Percentiles rank a stretch among this genome's conserved stretches.
phyloP scores from a whole-genome alignment of 78 protist genomes.

The Cavenderia fasciculata region DNA sequence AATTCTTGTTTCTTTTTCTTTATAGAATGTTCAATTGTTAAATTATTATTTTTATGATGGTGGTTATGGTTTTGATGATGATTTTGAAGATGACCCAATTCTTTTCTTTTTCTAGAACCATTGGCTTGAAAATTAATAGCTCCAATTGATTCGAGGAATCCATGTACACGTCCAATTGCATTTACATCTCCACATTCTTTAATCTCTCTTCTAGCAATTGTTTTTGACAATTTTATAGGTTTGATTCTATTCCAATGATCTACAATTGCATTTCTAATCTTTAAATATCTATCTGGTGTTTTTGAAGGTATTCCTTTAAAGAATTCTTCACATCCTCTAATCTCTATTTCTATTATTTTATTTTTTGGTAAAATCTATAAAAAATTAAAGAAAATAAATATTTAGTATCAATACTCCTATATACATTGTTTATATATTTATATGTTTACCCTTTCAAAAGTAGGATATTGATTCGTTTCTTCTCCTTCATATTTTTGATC shows the following conservation, averaged over 20 bases:
- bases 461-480: no score
- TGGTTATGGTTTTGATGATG: not conserved
- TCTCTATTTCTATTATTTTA: constrained; percentile 43
- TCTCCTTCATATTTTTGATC: not conserved
- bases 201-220: constrained; percentile 10
- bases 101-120: not conserved
- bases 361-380: not conserved
- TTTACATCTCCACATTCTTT: constrained; percentile 68
- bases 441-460: no score
- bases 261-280: constrained; percentile 43
- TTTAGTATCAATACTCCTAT: no score
- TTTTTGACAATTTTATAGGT: constrained; percentile 38
- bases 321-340: constrained; percentile 23
- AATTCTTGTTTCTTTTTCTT: not conserved
- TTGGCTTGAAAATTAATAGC: constrained; percentile 27
- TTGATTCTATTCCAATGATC: constrained; percentile 19
- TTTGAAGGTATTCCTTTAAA: constrained; percentile 26
- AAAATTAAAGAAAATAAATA: no score
- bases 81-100: not conserved
- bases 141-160: constrained; percentile 50
- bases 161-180: constrained; percentile 64
- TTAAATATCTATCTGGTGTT: constrained; percentile 71
- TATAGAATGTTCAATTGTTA: not conserved
- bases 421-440: no score
- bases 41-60: not conserved